Conservation (phyloP, 1,284 basidiomycete species). For the Leccinum fallax region DNA sequence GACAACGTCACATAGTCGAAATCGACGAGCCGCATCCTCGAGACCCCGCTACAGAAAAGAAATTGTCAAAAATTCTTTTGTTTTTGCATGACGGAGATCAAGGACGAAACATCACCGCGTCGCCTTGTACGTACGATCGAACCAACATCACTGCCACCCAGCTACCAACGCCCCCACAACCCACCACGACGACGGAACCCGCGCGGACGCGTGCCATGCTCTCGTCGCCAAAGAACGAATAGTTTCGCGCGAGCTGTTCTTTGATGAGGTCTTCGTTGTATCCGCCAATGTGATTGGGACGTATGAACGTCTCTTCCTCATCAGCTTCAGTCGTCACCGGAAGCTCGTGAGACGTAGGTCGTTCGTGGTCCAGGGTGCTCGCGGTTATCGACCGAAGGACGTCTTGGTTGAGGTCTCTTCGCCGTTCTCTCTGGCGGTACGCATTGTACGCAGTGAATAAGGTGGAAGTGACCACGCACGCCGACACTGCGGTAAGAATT, state of each 20-base stretch:
- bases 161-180: slow-evolving; percentile 95
- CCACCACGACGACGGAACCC: slow-evolving; percentile 85
- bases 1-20: slow-evolving; percentile 95
- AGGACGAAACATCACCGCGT: neutral
- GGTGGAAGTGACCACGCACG: slow-evolving; percentile 61
- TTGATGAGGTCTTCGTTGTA: slow-evolving; percentile 80
- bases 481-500: slow-evolving; percentile 59
- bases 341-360: slow-evolving; percentile 16
- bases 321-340: slow-evolving; percentile 6
- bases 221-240: slow-evolving; percentile 92
- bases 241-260: slow-evolving; percentile 92
- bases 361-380: slow-evolving; percentile 26
- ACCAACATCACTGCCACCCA: slow-evolving; percentile 96
- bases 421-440: slow-evolving; percentile 48
- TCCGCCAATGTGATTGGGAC: slow-evolving; percentile 14
- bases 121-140: slow-evolving; percentile 63
- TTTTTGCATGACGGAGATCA: neutral
- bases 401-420: slow-evolving; percentile 59
- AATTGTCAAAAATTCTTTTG: neutral
- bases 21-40: slow-evolving; percentile 76
- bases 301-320: slow-evolving; percentile 21
- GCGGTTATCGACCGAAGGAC: slow-evolving; percentile 52
- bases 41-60: slow-evolving; percentile 57
- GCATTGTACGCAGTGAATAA: slow-evolving; percentile 58
- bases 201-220: slow-evolving; percentile 81